These are phyloP conservation scores for Wickerhamiella azymoides DNA, from an alignment of 805 yeast species.

Conservation along the genomic window DNA sequence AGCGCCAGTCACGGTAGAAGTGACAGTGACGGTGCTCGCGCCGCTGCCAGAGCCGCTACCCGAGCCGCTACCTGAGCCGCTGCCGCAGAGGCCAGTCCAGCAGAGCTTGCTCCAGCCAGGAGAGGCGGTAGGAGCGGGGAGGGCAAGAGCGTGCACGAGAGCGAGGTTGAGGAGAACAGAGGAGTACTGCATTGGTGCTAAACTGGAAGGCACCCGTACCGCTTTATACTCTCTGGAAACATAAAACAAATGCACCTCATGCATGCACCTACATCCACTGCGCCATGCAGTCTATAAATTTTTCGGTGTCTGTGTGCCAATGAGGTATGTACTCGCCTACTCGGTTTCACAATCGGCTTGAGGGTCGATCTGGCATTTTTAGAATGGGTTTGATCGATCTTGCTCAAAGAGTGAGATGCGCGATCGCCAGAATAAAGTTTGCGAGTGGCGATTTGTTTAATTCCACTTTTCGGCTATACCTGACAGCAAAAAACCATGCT, in stretches of 20 bases:
- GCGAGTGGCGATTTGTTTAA: too few species aligned
- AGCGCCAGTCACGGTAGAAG: neutral
- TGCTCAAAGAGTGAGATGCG: neutral
- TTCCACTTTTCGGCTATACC: too few species aligned
- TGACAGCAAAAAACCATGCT: neutral
- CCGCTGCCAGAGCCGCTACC: neutral
- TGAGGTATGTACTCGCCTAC: neutral
- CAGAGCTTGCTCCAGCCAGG: neutral
- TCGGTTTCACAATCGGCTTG: neutral
- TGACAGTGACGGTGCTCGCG: neutral
- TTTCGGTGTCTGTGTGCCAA: neutral
- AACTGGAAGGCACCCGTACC: neutral
- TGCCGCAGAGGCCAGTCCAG: slow-evolving; percentile 3
- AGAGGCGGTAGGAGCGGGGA: neutral
- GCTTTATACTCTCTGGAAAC: neutral
- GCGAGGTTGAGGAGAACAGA: slow-evolving; percentile 7
- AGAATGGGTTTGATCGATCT: neutral
- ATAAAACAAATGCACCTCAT: neutral
- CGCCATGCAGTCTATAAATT: neutral
- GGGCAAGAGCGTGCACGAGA: slow-evolving; percentile 3
- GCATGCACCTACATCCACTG: neutral
- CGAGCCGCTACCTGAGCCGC: neutral
- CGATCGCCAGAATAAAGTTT: too few species aligned
- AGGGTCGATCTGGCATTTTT: neutral
- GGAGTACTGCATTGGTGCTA: slow-evolving; percentile 5